Base-by-base conservation (phyloP, 768 basidiomycete species). In the Sporobolomyces roseus region DNA sequence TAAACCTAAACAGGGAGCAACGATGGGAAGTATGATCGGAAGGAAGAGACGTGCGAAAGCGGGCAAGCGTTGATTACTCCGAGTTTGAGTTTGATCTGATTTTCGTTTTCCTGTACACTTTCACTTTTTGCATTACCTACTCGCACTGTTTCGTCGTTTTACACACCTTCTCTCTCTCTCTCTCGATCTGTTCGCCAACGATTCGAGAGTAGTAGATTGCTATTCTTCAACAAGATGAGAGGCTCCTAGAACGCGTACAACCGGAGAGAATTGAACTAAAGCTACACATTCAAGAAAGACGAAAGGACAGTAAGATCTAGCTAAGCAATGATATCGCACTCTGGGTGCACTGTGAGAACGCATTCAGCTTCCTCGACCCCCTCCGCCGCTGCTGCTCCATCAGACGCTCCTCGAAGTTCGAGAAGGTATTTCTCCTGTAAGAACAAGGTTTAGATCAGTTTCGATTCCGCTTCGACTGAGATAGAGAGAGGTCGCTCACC, bases 401-500 rank as follows among this genome's bases (percentile, higher is more conserved):
- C 35, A 1, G 53, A 19, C 30, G 61, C 53, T 0, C 75, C 75
- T 14, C 73, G 61, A 7, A 76, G 68, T 58, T 76, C 75, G 50
- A 76, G 73, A 3, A 76, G 65, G 52, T 75, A 74, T 43, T 74
- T 73, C 63, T 76, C 75, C 71, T 73, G 67, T 5, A 1, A 23
- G 48, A 14, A 3, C 21, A n/a, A 4, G 5, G 7, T 4, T 16
- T 56, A 25, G n/a, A 27, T 25, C 7, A 23, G 8, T n/a, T 10
- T 23, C 54, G 14, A 19, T 17, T 7, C 23, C 45, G 21, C 6
- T 9, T 9, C 38, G 38, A 41, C 36, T 30, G 5, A 50, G 49
- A 50, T 9, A 27, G 13, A 50, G n/a, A 27, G 32, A 17, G 35
- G 54, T 29, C 9, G 30, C 63, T 35, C 50, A 70, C 93, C 87